Conservation (phyloP, 306 rosid species). For the Lathyrus aphaca region DNA sequence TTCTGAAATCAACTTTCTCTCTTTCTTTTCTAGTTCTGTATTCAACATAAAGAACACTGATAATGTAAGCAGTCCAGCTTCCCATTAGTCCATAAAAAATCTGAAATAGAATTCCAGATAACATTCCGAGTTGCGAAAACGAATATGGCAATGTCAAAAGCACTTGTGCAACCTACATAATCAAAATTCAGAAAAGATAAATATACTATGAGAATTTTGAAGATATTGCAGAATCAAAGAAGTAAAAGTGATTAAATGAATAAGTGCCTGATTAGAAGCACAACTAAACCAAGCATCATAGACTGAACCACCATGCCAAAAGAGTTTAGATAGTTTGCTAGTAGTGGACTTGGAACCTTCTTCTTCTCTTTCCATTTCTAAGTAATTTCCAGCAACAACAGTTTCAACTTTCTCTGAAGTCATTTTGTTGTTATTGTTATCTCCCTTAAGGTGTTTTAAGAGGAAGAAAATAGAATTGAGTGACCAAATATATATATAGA, state of each 20-base stretch:
- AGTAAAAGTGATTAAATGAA: constrained; percentile 1
- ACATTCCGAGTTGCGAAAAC: constrained; percentile 93
- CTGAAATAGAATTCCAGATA: constrained; percentile 90
- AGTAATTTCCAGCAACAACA: constrained; percentile 84
- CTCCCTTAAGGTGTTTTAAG: constrained; percentile 38
- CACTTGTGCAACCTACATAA: constrained; percentile 93
- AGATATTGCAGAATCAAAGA: neutral
- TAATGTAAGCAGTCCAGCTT: constrained; percentile 99
- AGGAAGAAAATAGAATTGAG: constrained; percentile 48
- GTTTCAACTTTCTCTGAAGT: constrained; percentile 99
- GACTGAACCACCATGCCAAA: constrained; percentile 99
- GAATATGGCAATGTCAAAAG: constrained; percentile 95
- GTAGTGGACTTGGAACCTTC: constrained; percentile 54
- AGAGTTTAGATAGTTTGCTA: constrained; percentile 62
- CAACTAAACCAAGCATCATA: constrained; percentile 99
- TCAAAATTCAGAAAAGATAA: constrained; percentile 6
- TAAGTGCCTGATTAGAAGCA: constrained; percentile 86
- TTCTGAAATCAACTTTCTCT: constrained; percentile 92
- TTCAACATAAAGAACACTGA: constrained; percentile 89
- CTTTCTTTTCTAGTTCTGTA: constrained; percentile 97
- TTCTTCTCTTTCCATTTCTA: constrained; percentile 92
- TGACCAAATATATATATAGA: constrained; percentile 51
- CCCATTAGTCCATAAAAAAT: constrained; percentile 94
- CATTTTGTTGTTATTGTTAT: constrained; percentile 54
- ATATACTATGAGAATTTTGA: neutral